phyloP scores from a whole-genome alignment of 805 yeast genomes.

The Candida wancherniae region DNA sequence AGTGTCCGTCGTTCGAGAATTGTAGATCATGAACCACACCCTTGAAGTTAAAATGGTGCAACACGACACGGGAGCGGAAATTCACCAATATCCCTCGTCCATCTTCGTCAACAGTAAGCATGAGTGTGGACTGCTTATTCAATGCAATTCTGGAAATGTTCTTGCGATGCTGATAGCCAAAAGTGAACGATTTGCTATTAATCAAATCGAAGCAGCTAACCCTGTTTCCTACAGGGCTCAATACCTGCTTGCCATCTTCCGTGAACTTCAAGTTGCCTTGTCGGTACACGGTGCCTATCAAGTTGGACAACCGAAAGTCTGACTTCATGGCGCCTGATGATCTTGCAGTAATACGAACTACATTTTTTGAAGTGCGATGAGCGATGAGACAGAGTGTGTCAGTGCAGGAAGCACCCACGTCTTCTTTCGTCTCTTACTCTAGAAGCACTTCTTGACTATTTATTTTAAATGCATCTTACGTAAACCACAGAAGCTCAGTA shows the following conservation, averaged over 20 bases:
- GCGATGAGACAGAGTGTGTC: slow-evolving; percentile 16
- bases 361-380: slow-evolving; percentile 14
- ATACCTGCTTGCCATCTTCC: slow-evolving; percentile 74
- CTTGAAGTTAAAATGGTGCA: slow-evolving; percentile 92
- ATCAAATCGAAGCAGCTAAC: slow-evolving; percentile 83
- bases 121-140: slow-evolving; percentile 73
- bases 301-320: slow-evolving; percentile 82
- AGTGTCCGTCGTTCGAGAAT: slow-evolving; percentile 84
- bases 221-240: slow-evolving; percentile 94
- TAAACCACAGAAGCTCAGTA: too few relatives aligned
- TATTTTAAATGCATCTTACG: too few relatives aligned
- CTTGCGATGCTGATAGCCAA: slow-evolving; percentile 88
- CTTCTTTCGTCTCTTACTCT: too few relatives aligned
- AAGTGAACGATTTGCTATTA: slow-evolving; percentile 81
- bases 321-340: slow-evolving; percentile 55
- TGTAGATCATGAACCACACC: slow-evolving; percentile 68
- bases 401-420: too few relatives aligned
- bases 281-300: slow-evolving; percentile 90
- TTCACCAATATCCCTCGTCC: slow-evolving; percentile 93
- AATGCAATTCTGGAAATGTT: slow-evolving; percentile 75
- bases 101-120: slow-evolving; percentile 81
- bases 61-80: slow-evolving; percentile 72
- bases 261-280: slow-evolving; percentile 88
- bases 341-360: neutral
- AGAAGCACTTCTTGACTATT: too few relatives aligned